Conservation (phyloP, 2,329 filamentous ascomycete species). For the Fusarium sp. region DNA sequence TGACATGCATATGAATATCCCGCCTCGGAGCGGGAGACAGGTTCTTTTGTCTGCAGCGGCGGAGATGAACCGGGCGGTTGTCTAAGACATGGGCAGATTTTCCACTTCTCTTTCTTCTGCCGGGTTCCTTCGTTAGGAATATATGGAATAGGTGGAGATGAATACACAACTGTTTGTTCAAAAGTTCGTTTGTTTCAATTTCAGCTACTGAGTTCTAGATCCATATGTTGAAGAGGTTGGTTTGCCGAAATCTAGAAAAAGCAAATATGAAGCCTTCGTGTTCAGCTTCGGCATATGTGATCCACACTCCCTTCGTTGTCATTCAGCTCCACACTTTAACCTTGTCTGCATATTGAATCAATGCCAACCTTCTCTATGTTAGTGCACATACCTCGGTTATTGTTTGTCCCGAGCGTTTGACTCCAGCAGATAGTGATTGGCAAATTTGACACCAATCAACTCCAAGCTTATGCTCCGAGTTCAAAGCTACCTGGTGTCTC, state of each 20-base stretch:
- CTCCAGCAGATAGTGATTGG: neutral
- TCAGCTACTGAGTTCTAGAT: neutral
- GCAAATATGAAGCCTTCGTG: neutral
- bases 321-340: neutral
- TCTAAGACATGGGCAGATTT: conserved; percentile 1
- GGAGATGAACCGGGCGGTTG: conserved; percentile 21
- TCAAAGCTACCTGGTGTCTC: too few relatives aligned
- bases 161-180: neutral
- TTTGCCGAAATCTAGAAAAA: conserved; percentile 1
- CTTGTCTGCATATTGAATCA: conserved; percentile 21
- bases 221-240: neutral
- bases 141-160: neutral
- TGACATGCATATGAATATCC: conserved; percentile 20
- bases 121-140: conserved; percentile 22
- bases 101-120: neutral
- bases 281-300: conserved; percentile 16
- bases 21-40: conserved; percentile 18
- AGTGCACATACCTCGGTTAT: neutral
- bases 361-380: conserved; percentile 9
- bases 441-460: neutral
- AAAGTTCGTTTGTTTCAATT: neutral
- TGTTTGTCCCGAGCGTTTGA: neutral
- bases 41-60: neutral
- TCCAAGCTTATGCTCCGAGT: neutral
- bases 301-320: conserved; percentile 13